Percentiles rank a stretch among this genome's conserved stretches.
These are phyloP conservation scores for Tetracladium setigerum DNA, from an alignment of 495 filamentous ascomycete species.

Conservation along the genomic window DNA sequence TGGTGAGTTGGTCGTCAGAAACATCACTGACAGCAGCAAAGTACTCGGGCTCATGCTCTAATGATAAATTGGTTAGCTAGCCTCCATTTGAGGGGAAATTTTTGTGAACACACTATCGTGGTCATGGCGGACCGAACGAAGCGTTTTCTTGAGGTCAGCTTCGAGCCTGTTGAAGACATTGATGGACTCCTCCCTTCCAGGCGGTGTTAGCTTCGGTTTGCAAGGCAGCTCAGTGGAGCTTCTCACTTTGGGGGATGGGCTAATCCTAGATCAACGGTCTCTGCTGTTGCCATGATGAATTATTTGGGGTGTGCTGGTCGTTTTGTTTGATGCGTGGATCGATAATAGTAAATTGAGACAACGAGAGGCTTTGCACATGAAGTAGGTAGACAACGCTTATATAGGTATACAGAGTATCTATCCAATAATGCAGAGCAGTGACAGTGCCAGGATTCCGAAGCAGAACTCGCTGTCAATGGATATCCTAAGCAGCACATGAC, in stretches of 20 bases:
- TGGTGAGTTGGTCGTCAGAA: conserved; percentile 20
- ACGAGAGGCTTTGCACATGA: not conserved
- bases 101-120: conserved; percentile 12
- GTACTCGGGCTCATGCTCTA: conserved; percentile 43
- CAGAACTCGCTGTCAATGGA: no score
- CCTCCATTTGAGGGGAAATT: not conserved
- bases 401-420: no score
- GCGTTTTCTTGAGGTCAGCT: conserved; percentile 38
- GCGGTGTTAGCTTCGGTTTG: not conserved
- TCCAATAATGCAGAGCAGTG: no score
- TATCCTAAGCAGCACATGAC: no score
- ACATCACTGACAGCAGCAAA: conserved; percentile 38
- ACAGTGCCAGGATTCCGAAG: no score
- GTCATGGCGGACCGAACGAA: conserved; percentile 41
- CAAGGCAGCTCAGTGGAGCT: not conserved
- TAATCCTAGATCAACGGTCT: conserved; percentile 40
- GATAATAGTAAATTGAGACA: not conserved
- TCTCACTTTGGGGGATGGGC: conserved; percentile 36
- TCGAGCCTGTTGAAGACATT: conserved; percentile 40
- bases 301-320: not conserved
- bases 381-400: no score
- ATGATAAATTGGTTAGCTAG: conserved; percentile 11
- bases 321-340: not conserved
- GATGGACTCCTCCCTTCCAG: conserved; percentile 35
- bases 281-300: conserved; percentile 38